These are phyloP conservation scores for Cryphonectria japonica DNA, from an alignment of 2,329 filamentous ascomycete species.

Conservation along the genomic window DNA sequence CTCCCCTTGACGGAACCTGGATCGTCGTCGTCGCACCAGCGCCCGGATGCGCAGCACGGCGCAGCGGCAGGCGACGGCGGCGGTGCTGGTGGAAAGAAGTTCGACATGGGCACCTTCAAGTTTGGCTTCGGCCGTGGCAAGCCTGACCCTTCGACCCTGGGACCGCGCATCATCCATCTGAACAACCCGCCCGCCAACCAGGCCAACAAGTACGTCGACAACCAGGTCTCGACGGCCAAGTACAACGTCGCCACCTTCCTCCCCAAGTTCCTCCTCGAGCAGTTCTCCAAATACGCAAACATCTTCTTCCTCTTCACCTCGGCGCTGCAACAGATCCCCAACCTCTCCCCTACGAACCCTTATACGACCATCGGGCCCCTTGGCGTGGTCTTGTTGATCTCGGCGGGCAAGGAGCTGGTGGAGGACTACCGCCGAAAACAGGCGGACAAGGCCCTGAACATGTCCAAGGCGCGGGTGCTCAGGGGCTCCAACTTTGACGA, in stretches of 20 bases:
- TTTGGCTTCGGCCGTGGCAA: constrained; percentile 88
- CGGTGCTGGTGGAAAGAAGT: constrained; percentile 51
- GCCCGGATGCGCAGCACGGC: constrained; percentile 46
- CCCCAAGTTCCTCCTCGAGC: constrained; percentile 96
- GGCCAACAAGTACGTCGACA: constrained; percentile 88
- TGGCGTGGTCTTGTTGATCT: constrained; percentile 87
- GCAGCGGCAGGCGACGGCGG: constrained; percentile 21
- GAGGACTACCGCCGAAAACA: constrained; percentile 91
- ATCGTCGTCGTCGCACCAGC: constrained; percentile 43
- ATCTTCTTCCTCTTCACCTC: constrained; percentile 99
- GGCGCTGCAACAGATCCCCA: constrained; percentile 90
- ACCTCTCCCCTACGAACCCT: constrained; percentile 90
- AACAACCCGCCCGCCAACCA: constrained; percentile 96
- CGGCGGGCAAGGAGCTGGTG: constrained; percentile 89
- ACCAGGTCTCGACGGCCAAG: constrained; percentile 96
- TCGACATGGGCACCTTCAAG: constrained; percentile 79
- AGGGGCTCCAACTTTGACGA: constrained; percentile 83
- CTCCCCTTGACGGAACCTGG: constrained; percentile 83
- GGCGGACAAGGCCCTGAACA: constrained; percentile 86
- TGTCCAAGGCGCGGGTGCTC: constrained; percentile 81
- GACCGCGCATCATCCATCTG: constrained; percentile 89
- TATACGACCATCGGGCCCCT: constrained; percentile 98
- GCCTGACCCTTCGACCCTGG: constrained; percentile 85
- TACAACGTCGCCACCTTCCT: constrained; percentile 94
- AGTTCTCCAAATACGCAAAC: constrained; percentile 99